phyloP scores from a whole-genome alignment of 2,329 filamentous ascomycete genomes.

The Cordyceps cateniannulata region DNA sequence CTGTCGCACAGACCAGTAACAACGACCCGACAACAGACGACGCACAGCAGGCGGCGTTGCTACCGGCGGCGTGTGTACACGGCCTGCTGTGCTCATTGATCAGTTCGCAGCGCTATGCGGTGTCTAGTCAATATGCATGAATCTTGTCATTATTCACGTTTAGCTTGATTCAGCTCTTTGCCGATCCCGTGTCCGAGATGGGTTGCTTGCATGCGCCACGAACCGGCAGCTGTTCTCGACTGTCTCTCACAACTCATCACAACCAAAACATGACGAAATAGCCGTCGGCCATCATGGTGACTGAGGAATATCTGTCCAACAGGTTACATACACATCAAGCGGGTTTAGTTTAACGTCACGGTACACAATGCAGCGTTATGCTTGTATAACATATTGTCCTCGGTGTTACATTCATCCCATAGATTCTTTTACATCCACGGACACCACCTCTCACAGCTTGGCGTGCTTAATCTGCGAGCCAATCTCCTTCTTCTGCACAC shows the following conservation, averaged over 20 bases:
- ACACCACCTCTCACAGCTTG: conserved; percentile 31
- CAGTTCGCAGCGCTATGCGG: not conserved
- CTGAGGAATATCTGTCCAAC: no score
- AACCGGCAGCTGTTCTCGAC: not conserved
- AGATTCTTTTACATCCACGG: not conserved
- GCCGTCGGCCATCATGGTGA: no score
- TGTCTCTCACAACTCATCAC: no score
- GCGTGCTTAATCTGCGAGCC: conserved; percentile 45
- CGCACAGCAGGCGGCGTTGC: no score
- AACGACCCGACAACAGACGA: conserved; percentile 5
- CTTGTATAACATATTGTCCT: not conserved
- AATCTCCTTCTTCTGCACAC: conserved; percentile 38
- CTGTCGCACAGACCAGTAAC: conserved; percentile 4
- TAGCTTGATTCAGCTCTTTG: not conserved
- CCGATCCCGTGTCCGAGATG: not conserved
- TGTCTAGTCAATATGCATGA: not conserved
- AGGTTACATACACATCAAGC: not conserved
- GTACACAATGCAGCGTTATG: not conserved
- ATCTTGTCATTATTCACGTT: not conserved
- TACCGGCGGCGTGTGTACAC: no score
- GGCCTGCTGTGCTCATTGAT: no score
- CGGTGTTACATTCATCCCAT: not conserved
- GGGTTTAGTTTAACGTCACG: not conserved
- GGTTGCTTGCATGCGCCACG: not conserved
- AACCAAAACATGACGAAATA: no score